Percentiles rank a stretch among this genome's conserved stretches.
Conservation (phyloP, 2,329 filamentous ascomycete genomes). For the Penicillium sclerotiorum region DNA sequence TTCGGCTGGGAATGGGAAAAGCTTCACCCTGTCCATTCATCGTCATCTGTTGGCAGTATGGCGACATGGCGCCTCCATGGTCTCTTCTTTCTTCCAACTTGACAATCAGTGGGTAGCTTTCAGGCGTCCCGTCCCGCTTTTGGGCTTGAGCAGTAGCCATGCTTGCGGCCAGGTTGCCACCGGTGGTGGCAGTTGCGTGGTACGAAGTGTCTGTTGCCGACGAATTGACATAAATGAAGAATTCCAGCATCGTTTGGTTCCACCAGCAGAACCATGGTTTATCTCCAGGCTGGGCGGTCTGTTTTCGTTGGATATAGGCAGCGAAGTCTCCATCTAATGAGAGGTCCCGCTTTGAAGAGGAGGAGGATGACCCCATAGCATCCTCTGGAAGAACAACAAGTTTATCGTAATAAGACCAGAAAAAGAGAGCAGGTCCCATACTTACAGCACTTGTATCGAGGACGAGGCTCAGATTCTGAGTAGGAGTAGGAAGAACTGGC, state of each 20-base stretch:
- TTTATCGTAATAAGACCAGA: constrained; percentile 65
- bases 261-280: constrained; percentile 71
- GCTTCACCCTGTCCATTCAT: constrained; percentile 56
- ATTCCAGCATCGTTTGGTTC: constrained; percentile 68
- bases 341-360: constrained; percentile 32
- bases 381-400: constrained; percentile 56
- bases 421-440: constrained; percentile 66
- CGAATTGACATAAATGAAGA: constrained; percentile 66
- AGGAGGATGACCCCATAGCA: constrained; percentile 33
- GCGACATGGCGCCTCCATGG: constrained; percentile 43
- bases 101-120: constrained; percentile 58
- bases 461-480: constrained; percentile 57
- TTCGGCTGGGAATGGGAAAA: constrained; percentile 27
- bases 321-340: constrained; percentile 19
- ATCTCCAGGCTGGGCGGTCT: constrained; percentile 56
- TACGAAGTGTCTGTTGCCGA: constrained; percentile 39
- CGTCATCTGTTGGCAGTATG: constrained; percentile 68
- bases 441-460: constrained; percentile 58
- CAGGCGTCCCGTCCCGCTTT: constrained; percentile 21
- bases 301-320: constrained; percentile 37
- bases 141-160: constrained; percentile 18
- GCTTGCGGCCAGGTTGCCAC: constrained; percentile 21
- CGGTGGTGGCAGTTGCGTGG: constrained; percentile 22
- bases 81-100: constrained; percentile 68
- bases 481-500: constrained; percentile 49